Percentiles rank a stretch among this genome's conserved stretches.
Conservation (phyloP, 805 yeast species). For the Suhomyces tanzawaensis region DNA sequence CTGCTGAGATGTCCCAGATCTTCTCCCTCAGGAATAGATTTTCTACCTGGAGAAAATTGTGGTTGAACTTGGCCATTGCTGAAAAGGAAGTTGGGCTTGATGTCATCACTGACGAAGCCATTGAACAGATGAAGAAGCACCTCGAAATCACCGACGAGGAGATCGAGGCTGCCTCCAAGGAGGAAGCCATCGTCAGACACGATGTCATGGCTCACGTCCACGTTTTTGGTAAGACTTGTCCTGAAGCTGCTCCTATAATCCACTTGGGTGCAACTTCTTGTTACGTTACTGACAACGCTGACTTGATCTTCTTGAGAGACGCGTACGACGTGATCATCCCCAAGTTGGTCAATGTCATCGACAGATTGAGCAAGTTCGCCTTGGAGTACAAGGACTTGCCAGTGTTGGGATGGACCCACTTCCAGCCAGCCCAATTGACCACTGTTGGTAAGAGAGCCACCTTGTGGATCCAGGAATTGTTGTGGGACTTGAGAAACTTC, state of each 20-base stretch:
- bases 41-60: constrained; percentile 97
- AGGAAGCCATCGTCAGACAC: constrained; percentile 97
- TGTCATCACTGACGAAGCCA: constrained; percentile 86
- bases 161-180: constrained; percentile 80
- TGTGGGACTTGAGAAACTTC: constrained; percentile 97
- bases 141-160: constrained; percentile 89
- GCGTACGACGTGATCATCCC: constrained; percentile 93
- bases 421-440: constrained; percentile 98
- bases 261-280: constrained; percentile 98
- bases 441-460: constrained; percentile 98
- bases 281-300: constrained; percentile 97
- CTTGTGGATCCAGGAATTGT: constrained; percentile 93
- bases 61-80: constrained; percentile 94
- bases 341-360: constrained; percentile 92
- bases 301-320: constrained; percentile 91
- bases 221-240: constrained; percentile 87
- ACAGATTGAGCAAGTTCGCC: constrained; percentile 86
- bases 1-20: constrained; percentile 92
- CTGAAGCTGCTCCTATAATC: constrained; percentile 96
- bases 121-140: constrained; percentile 77
- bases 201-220: constrained; percentile 99
- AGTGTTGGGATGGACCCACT: constrained; percentile 98
- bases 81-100: constrained; percentile 87
- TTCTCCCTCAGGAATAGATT: constrained; percentile 92
- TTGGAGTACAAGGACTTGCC: constrained; percentile 91